Percentiles rank a stretch among this genome's conserved stretches.
Evolutionary conservation across 2,329 filamentous ascomycete species (phyloP).

Genomic region (Aspergillus spinulosporus): DNA sequence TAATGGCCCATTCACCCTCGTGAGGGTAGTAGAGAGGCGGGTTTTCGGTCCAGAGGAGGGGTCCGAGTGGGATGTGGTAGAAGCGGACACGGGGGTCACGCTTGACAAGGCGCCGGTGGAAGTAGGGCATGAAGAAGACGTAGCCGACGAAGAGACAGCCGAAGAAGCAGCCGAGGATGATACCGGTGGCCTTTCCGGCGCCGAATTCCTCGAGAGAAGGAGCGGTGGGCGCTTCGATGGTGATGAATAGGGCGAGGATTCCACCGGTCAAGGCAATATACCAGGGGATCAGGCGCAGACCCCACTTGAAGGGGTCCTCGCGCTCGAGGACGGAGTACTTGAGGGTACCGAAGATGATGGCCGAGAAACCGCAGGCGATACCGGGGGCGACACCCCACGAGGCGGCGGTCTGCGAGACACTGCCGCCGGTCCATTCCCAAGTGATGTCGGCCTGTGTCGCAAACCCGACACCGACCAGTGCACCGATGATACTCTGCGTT

Average conservation of each 20-base stretch:
- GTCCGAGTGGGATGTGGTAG: conserved; percentile 42
- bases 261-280: conserved; percentile 53
- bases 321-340: conserved; percentile 54
- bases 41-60: conserved; percentile 41
- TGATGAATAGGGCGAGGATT: conserved; percentile 59
- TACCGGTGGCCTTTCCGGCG: conserved; percentile 27
- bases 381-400: conserved; percentile 53
- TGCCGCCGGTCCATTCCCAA: conserved; percentile 44
- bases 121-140: conserved; percentile 32
- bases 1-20: conserved; percentile 38
- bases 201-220: conserved; percentile 29
- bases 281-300: conserved; percentile 50
- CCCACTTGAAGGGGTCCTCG: conserved; percentile 51
- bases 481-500: conserved; percentile 44
- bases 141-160: conserved; percentile 27
- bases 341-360: conserved; percentile 51
- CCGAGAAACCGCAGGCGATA: conserved; percentile 51
- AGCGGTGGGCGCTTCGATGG: conserved; percentile 42
- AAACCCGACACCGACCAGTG: conserved; percentile 34
- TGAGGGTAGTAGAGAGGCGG: conserved; percentile 44
- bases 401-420: conserved; percentile 50
- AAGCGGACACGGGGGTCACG: conserved; percentile 24
- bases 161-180: conserved; percentile 29
- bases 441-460: conserved; percentile 24
- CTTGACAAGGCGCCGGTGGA: conserved; percentile 30